Percentiles rank a stretch among this genome's conserved stretches.
Conservation (phyloP, 2,329 filamentous ascomycete genomes). For the Zasmidium citrigriseum region DNA sequence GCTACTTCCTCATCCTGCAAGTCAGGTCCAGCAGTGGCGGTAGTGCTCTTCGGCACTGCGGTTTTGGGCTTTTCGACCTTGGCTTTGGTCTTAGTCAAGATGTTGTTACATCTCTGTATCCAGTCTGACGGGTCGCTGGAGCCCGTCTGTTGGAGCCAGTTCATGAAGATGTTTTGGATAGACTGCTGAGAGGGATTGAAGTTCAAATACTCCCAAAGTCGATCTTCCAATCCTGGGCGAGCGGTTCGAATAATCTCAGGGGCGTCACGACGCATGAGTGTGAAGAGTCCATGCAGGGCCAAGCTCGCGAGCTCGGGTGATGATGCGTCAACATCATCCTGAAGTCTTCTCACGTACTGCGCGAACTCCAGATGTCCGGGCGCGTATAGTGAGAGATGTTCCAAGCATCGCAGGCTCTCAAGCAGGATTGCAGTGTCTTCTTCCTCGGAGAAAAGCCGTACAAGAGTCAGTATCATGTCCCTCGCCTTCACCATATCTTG, state of each 20-base stretch:
- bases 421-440: constrained; percentile 71
- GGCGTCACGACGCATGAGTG: constrained; percentile 90
- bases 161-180: constrained; percentile 82
- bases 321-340: constrained; percentile 72
- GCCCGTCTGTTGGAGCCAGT: constrained; percentile 91
- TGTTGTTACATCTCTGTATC: constrained; percentile 84
- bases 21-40: constrained; percentile 64
- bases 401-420: constrained; percentile 78
- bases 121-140: constrained; percentile 77
- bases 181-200: constrained; percentile 72
- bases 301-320: constrained; percentile 73
- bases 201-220: constrained; percentile 88
- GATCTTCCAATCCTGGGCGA: constrained; percentile 78
- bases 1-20: constrained; percentile 95
- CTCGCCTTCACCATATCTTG: constrained; percentile 91
- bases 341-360: constrained; percentile 79
- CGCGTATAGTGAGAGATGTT: constrained; percentile 90
- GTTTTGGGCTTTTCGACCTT: constrained; percentile 56
- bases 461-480: constrained; percentile 84
- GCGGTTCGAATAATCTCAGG: constrained; percentile 78
- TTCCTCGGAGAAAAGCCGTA: constrained; percentile 72
- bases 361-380: constrained; percentile 82
- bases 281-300: constrained; percentile 85
- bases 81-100: constrained; percentile 82
- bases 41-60: constrained; percentile 41